These are phyloP conservation scores for Pistacia integerrima DNA, from an alignment of 345 rosid genomes.

Conservation along the genomic window DNA sequence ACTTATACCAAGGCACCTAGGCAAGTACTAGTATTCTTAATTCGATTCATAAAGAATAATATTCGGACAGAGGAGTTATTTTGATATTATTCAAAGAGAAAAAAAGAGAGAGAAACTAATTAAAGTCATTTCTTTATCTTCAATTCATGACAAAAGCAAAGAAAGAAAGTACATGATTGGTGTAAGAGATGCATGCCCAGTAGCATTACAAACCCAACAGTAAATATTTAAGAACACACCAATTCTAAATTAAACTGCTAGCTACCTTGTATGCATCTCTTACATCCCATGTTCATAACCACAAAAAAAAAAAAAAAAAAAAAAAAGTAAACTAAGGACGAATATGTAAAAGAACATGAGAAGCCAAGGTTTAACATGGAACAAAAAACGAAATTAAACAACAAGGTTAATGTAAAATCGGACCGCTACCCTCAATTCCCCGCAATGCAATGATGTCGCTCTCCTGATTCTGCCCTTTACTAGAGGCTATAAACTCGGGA, in stretches of 20 bases:
- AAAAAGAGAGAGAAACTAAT: not conserved
- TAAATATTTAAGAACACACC: not conserved
- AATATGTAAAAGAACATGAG: constrained; percentile 14
- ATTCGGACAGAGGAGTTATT: not conserved
- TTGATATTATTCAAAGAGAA: not conserved
- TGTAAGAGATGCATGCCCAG: constrained; percentile 84
- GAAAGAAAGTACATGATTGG: constrained; percentile 40
- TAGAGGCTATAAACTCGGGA: constrained; percentile 56
- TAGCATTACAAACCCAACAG: constrained; percentile 28
- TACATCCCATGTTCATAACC: constrained; percentile 52
- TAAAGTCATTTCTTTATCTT: constrained; percentile 15
- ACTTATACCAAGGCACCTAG: too few relatives aligned
- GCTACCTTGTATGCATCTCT: constrained; percentile 70
- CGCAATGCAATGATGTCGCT: constrained; percentile 75
- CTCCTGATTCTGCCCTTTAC: constrained; percentile 56
- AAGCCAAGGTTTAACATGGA: constrained; percentile 28
- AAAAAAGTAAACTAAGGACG: not conserved
- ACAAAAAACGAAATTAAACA: constrained; percentile 14
- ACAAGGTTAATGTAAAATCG: constrained; percentile 43
- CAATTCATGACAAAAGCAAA: constrained; percentile 22
- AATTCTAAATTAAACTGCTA: not conserved
- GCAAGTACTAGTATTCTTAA: not conserved
- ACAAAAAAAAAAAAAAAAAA: not conserved
- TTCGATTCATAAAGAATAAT: not conserved
- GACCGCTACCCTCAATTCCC: constrained; percentile 97